Evolutionary conservation across 1,284 basidiomycete species (phyloP), one percentile per base, ranked within the genome.

Genomic region (Ceratobasidium sp.): DNA sequence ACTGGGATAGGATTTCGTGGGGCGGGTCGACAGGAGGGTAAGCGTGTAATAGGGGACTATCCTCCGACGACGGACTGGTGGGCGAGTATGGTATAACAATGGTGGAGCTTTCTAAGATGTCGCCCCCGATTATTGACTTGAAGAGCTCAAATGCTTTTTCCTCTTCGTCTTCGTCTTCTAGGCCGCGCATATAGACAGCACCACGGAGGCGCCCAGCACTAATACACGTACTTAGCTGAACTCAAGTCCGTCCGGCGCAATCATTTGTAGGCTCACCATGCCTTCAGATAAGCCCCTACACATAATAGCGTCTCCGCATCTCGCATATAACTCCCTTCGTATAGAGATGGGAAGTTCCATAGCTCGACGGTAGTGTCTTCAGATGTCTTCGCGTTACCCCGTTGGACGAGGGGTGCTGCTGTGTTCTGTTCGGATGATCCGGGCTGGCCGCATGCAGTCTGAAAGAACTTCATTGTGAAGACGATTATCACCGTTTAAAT

Each of bases 311-410:
- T 44, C 26, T 67, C 65, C 7, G 65, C 33, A 46, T 50, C 46
- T 5, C 23, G n/a, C 23, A 67, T 38, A 40, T 44, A 67, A 17
- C 15, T 48, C 13, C 65, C 65, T 28, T 67, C 65, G 28, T 48
- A 50, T 13, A 67, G 28, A 3, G 65, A 50, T 23, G 65, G 65
- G 46, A 67, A 67, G n/a, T 67, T 33, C 65, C 65, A 67, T 23
- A 67, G 13, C 23, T 67, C 42, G 65, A 50, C n/a, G 12, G 6
- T 23, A 4, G 2, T 17, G 7, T 67, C 28, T 10, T 57, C 56
- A 9, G 4, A 20, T n/a, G 23, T 26, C 17, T 26, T n/a, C 15
- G 50, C n/a, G 13, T 7, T 38, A 1, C 65, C 65, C 4, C 65
- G 65, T n/a, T 33, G 42, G 44, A 67, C 44, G 1, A 23, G 17